Conservation (phyloP, 768 basidiomycete species). For the Naganishia kalamii region DNA sequence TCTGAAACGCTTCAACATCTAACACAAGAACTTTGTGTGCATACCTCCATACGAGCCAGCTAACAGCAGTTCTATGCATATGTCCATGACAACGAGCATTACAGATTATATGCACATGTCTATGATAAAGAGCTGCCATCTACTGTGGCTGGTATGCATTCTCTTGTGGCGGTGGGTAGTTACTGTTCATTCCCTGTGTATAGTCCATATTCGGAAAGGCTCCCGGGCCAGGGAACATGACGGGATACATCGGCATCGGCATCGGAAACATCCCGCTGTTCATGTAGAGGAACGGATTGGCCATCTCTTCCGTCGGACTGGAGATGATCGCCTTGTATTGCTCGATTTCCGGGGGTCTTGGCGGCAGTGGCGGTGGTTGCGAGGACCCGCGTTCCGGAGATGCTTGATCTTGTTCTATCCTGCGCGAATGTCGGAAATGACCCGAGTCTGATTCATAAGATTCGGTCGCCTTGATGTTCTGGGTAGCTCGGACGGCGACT, state of each 20-base stretch:
- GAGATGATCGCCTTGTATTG: slow-evolving; percentile 12
- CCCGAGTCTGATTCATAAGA: background rate
- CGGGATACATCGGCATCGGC: slow-evolving; percentile 8
- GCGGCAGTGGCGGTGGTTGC: background rate
- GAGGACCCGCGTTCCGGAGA: background rate
- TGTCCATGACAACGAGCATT: background rate
- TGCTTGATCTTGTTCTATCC: background rate
- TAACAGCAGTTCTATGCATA: too few species aligned
- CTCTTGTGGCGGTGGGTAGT: background rate
- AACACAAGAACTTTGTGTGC: too few species aligned
- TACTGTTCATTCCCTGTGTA: background rate
- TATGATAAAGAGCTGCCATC: background rate
- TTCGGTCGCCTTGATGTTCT: background rate
- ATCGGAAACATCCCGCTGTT: slow-evolving; percentile 8
- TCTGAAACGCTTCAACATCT: too few species aligned
- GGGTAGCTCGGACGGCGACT: slow-evolving; percentile 28
- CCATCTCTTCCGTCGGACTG: slow-evolving; percentile 6
- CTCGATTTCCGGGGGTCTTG: slow-evolving; percentile 1
- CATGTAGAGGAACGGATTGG: background rate
- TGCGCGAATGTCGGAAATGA: background rate
- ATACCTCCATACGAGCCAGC: too few species aligned
- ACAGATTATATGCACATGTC: background rate
- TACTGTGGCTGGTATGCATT: background rate
- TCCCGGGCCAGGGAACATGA: background rate
- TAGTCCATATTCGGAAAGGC: background rate